Conservation (phyloP, 345 rosid genomes). For the Diplotaxis tenuifolia region DNA sequence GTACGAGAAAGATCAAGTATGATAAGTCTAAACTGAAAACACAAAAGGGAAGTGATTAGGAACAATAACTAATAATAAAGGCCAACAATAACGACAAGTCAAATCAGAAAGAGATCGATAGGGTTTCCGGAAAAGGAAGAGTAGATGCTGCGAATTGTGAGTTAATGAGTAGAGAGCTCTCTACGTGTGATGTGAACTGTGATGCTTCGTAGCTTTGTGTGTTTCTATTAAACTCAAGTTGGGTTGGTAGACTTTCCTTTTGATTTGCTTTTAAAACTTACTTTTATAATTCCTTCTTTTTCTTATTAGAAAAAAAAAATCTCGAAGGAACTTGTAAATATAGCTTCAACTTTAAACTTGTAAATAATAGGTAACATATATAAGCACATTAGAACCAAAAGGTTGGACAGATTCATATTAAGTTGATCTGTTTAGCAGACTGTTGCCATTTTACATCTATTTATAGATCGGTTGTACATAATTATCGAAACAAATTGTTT, state of each 20-base stretch:
- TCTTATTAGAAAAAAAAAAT: background rate
- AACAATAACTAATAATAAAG: background rate
- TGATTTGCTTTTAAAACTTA: background rate
- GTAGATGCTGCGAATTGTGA: constrained; percentile 29
- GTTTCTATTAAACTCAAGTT: constrained; percentile 32
- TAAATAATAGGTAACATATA: background rate
- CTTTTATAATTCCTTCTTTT: background rate
- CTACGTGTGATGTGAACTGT: constrained; percentile 32
- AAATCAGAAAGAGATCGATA: constrained; percentile 29
- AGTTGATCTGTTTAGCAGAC: background rate
- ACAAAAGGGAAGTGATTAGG: constrained; percentile 22
- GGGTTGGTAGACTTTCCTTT: constrained; percentile 36
- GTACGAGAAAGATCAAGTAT: constrained; percentile 17
- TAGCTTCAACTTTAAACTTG: background rate
- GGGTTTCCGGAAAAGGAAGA: constrained; percentile 33
- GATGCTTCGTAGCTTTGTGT: constrained; percentile 36
- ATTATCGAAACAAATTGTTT: background rate
- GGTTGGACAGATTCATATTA: background rate
- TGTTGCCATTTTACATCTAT: background rate
- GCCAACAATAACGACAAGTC: constrained; percentile 19
- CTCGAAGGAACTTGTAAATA: background rate
- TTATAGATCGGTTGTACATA: background rate
- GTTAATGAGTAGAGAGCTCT: constrained; percentile 19
- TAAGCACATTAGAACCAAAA: background rate
- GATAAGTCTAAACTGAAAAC: constrained; percentile 15